Evolutionary conservation across 257 asterid species (phyloP), one percentile per base, ranked within the genome.

Genomic region (Fraxinus americana): DNA sequence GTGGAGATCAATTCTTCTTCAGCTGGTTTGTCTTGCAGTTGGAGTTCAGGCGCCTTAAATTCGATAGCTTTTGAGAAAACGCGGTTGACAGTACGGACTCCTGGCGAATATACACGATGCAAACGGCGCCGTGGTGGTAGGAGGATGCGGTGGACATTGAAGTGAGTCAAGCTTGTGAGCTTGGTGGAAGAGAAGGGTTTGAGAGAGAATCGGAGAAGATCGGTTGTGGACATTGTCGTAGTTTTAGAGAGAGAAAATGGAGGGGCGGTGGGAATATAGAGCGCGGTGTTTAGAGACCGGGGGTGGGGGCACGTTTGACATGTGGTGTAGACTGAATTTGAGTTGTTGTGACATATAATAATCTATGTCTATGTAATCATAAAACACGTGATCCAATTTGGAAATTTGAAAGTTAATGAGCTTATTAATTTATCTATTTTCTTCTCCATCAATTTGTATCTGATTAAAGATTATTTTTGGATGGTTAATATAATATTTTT

Each of bases 121-220:
- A 74, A 73, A 65, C 66, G 82, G 39, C 88, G 88, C 8, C 77
- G 87, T 21, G 65, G 67, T 68, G 1, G 66, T 61, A 38, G 84
- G 34, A 75, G 67, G 19, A 83, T 79, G 83, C 79, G 77, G 75
- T 41, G 83, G 83, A 78, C 86, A 61, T 70, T 68, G 75, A 71
- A 67, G 38, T 14, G 80, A 0, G 75, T 41, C 50, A 41, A 41
- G 50, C 16, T 11, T 11, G 50, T 65, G 41, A 79, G 76, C 16
- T 68, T 73, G 17, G 84, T 68, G 19, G 78, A 72, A 78, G 10
- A 29, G 77, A 73, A 77, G 17, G 91, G 86, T 13, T 89, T 74
- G 88, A 87, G 82, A 57, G 91, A 86, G 82, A 87, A 41, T 73
- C 90, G 91, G 88, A 91, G 92, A 74, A 93, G 91, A 84, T 84